These are phyloP conservation scores for Boehmeria nivea DNA, from an alignment of 306 rosid species.

Conservation along the genomic window DNA sequence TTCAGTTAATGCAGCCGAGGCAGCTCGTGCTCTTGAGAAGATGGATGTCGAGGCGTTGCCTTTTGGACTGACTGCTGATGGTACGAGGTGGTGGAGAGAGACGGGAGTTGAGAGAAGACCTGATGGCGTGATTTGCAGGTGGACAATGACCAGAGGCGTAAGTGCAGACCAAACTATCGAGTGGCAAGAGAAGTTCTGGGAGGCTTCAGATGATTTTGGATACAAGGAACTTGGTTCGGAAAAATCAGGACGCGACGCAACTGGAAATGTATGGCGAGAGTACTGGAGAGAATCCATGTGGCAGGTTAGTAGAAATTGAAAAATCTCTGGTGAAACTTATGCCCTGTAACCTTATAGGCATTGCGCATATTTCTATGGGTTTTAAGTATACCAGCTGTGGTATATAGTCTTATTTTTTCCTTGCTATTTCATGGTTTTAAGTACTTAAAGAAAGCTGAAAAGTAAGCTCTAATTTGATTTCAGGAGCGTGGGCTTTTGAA, in stretches of 20 bases:
- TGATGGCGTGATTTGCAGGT: constrained; percentile 80
- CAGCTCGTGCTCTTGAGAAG: constrained; percentile 53
- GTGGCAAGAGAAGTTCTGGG: constrained; percentile 97
- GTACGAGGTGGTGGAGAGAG: constrained; percentile 88
- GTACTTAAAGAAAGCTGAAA: not conserved
- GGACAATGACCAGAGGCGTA: constrained; percentile 87
- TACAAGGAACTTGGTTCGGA: constrained; percentile 97
- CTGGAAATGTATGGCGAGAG: constrained; percentile 90
- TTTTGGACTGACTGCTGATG: constrained; percentile 59
- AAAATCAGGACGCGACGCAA: constrained; percentile 85
- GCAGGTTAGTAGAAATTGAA: constrained; percentile 45
- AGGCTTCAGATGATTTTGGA: constrained; percentile 87
- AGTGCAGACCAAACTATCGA: constrained; percentile 65
- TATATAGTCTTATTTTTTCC: not conserved
- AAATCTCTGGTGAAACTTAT: not conserved
- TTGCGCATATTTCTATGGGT: not conserved
- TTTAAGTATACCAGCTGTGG: not conserved
- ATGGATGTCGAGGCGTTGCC: constrained; percentile 23
- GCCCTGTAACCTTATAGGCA: not conserved
- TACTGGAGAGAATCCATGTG: constrained; percentile 84
- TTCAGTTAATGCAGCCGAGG: constrained; percentile 64
- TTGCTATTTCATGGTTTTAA: not conserved
- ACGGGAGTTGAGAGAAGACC: constrained; percentile 75
- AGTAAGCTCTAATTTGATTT: constrained; percentile 19
- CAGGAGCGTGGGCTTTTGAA: constrained; percentile 75